Evolutionary conservation across 495 filamentous ascomycete genomes (phyloP).

Genomic region (Penicillium cataractarum): DNA sequence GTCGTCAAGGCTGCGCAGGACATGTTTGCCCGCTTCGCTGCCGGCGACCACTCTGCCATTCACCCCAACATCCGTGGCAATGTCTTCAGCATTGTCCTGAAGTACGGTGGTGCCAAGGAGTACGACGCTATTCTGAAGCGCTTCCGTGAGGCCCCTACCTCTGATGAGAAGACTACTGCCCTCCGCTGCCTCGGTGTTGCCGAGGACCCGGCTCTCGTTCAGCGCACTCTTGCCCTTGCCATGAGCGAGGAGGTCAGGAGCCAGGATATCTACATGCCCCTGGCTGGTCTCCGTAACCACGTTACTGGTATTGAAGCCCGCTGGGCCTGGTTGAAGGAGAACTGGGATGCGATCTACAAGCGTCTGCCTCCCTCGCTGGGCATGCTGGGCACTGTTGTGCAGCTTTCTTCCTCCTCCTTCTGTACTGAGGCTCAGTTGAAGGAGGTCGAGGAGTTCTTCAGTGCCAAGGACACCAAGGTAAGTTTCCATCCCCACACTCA

Average conservation of each 20-base stretch:
- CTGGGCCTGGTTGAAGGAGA: slow-evolving; percentile 80
- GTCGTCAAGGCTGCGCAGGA: slow-evolving; percentile 62
- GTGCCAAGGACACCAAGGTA: slow-evolving; percentile 75
- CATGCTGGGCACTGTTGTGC: slow-evolving; percentile 85
- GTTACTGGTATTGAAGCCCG: slow-evolving; percentile 77
- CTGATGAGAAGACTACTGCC: slow-evolving; percentile 95
- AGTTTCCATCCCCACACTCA: slow-evolving; percentile 6
- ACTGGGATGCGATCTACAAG: slow-evolving; percentile 81
- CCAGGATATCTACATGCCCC: slow-evolving; percentile 92
- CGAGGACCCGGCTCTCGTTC: slow-evolving; percentile 75
- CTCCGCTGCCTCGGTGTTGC: slow-evolving; percentile 83
- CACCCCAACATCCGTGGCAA: slow-evolving; percentile 68
- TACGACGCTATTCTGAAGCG: slow-evolving; percentile 77
- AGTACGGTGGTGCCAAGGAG: slow-evolving; percentile 64
- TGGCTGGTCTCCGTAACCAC: slow-evolving; percentile 77
- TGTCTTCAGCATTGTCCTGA: slow-evolving; percentile 65
- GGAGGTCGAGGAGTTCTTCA: slow-evolving; percentile 81
- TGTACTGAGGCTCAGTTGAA: slow-evolving; percentile 72
- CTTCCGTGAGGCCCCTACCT: slow-evolving; percentile 82
- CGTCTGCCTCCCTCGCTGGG: slow-evolving; percentile 75
- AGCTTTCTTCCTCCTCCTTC: slow-evolving; percentile 82
- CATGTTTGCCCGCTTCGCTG: slow-evolving; percentile 66
- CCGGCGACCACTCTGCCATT: slow-evolving; percentile 61
- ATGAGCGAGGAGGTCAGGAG: slow-evolving; percentile 85
- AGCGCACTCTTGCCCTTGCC: slow-evolving; percentile 75